A percentile compares a stretch with the other conserved stretches of the same genome.
These are phyloP conservation scores for Filobasidium wieringae DNA, from an alignment of 768 basidiomycete genomes.

Conservation along the genomic window DNA sequence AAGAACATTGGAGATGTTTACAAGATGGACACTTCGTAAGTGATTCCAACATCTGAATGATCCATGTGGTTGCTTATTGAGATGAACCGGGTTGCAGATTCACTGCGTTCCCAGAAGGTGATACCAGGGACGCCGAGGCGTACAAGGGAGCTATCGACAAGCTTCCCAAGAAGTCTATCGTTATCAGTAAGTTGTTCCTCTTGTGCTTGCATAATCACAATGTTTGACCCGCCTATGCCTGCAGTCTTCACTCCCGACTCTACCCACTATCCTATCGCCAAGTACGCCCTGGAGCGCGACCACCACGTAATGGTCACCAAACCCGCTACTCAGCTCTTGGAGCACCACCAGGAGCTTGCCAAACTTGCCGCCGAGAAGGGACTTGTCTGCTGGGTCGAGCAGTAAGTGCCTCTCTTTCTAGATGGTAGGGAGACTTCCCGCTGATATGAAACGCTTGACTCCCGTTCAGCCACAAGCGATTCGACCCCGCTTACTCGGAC, in stretches of 20 bases:
- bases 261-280: slow-evolving; percentile 76
- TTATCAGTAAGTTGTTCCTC: slow-evolving; percentile 45
- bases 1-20: slow-evolving; percentile 74
- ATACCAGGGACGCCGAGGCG: slow-evolving; percentile 60
- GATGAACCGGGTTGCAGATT: slow-evolving; percentile 45
- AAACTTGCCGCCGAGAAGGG: slow-evolving; percentile 64
- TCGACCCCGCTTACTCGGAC: slow-evolving; percentile 83
- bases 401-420: slow-evolving; percentile 48
- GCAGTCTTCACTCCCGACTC: slow-evolving; percentile 74
- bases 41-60: background rate
- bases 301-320: slow-evolving; percentile 87
- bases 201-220: slow-evolving; percentile 1
- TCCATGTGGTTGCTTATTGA: background rate
- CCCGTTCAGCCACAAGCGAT: slow-evolving; percentile 36
- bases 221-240: background rate
- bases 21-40: slow-evolving; percentile 73
- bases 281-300: slow-evolving; percentile 72
- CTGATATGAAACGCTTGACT: background rate
- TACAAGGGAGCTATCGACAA: slow-evolving; percentile 66
- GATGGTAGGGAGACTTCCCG: background rate
- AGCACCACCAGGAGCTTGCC: slow-evolving; percentile 69
- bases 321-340: slow-evolving; percentile 74
- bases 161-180: slow-evolving; percentile 69
- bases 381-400: slow-evolving; percentile 85
- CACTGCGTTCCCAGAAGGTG: slow-evolving; percentile 63